Percentiles rank a stretch among this genome's conserved stretches.
Evolutionary conservation across 345 rosid genomes (phyloP).

Genomic region (Salix arbutifolia): DNA sequence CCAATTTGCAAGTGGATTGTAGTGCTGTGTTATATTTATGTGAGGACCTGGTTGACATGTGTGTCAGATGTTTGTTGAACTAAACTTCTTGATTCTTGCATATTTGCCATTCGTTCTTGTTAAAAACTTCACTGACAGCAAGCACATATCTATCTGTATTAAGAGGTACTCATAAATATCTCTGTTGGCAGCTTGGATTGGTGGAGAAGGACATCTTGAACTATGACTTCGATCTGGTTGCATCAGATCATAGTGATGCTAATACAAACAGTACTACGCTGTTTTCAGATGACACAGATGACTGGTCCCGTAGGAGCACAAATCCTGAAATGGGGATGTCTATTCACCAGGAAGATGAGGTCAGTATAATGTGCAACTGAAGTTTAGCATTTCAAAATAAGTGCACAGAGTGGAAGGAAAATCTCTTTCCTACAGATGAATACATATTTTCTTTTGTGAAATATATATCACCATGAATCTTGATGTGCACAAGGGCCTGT

Average conservation of each 20-base stretch:
- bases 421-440: neutral
- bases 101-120: neutral
- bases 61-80: neutral
- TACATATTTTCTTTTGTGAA: neutral
- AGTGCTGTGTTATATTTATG: neutral
- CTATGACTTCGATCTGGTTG: conserved; percentile 80
- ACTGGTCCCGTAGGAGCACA: conserved; percentile 54
- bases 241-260: conserved; percentile 92
- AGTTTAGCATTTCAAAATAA: neutral
- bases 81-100: neutral
- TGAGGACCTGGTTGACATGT: neutral
- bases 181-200: conserved; percentile 81
- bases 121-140: neutral
- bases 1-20: neutral
- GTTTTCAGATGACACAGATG: conserved; percentile 96
- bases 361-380: conserved; percentile 28
- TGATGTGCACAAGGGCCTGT: too few relatives aligned
- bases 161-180: conserved; percentile 2
- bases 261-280: conserved; percentile 82
- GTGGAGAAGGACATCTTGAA: conserved; percentile 82
- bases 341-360: conserved; percentile 67
- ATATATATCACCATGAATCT: too few relatives aligned
- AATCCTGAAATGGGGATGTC: conserved; percentile 57
- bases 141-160: conserved; percentile 3
- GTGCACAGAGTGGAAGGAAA: neutral